Evolutionary conservation across 805 yeast genomes (phyloP).

Genomic region (Yarrowia sp.): DNA sequence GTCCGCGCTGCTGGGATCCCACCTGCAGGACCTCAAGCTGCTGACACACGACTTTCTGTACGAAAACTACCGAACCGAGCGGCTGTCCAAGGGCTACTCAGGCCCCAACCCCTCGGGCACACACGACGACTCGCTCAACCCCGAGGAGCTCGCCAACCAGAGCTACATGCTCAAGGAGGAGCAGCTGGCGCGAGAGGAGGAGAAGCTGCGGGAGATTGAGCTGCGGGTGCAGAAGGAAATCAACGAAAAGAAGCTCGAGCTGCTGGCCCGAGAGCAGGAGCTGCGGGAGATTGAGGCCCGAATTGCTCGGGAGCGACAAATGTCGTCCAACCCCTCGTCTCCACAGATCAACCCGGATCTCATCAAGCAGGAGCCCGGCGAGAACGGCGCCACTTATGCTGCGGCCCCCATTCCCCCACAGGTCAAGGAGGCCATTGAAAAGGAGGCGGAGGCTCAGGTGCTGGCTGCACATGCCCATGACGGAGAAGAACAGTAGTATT

Average conservation of each 20-base stretch:
- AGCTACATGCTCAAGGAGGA: constrained; percentile 53
- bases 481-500: constrained; percentile 28
- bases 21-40: constrained; percentile 79
- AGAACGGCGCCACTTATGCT: constrained; percentile 11
- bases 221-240: constrained; percentile 51
- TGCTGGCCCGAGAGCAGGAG: constrained; percentile 53
- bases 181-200: constrained; percentile 53
- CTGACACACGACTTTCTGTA: constrained; percentile 77
- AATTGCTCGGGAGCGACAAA: constrained; percentile 43
- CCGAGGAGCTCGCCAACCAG: constrained; percentile 53
- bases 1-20: constrained; percentile 74
- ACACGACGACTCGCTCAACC: constrained; percentile 46
- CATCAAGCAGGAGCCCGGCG: constrained; percentile 30
- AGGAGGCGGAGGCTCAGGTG: constrained; percentile 38
- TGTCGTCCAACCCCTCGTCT: constrained; percentile 36
- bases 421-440: constrained; percentile 34
- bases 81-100: constrained; percentile 55
- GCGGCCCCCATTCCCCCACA: constrained; percentile 30
- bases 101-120: constrained; percentile 28
- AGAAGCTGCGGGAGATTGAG: constrained; percentile 52
- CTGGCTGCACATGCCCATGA: constrained; percentile 31
- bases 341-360: constrained; percentile 30
- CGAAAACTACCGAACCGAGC: constrained; percentile 80
- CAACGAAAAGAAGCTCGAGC: constrained; percentile 50
- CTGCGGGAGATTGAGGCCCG: constrained; percentile 52